Evolutionary conservation across 169 alveolate genomes (phyloP), one percentile per base, ranked within the genome.

Genomic region (Plasmodium falciparum): DNA sequence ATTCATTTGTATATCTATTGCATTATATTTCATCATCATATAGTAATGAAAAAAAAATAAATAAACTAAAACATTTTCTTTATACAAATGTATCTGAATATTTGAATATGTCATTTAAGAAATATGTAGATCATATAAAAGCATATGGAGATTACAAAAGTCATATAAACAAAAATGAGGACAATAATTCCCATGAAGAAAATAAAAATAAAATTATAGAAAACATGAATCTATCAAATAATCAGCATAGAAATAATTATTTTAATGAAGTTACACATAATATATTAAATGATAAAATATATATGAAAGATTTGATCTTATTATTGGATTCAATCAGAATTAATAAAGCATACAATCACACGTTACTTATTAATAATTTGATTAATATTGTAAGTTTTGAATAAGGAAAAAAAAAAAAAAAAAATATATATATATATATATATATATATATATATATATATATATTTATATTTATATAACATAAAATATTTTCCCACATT

Each of bases 211-310:
- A 70, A 45, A 7, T 39, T 20, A 17, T 5, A 4, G 24, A 74
- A 74, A 26, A 22, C 22, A 56, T 8, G 4, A 76, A 29, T 65
- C 29, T 15, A 9, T 3, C 29, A 3, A 15, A n/a, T 20, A 8
- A 20, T 65, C 70, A 76, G 45, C 15, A 49, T 49, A 29, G 11
- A 49, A 85, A 50, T 9, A 20, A 29, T 26, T 66, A 13, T 56
- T 86, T 71, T 72, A 26, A 65, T 54, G 65, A 86, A 86, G 76
- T 86, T 15, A 43, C 62, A 6, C 92, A 86, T 72, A 58, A 50
- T 4, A 43, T 72, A 1, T 59, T 86, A 67, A 72, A n/a, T 26
- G 92, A 58, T 13, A 86, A 56, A 61, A 72, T 86, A 9, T 70
- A 45, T 56, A n/a, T 72, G 13, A 86, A 86, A 49, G 92, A 86